phyloP scores from a whole-genome alignment of 768 basidiomycete genomes.

The Cytidiella melzeri region DNA sequence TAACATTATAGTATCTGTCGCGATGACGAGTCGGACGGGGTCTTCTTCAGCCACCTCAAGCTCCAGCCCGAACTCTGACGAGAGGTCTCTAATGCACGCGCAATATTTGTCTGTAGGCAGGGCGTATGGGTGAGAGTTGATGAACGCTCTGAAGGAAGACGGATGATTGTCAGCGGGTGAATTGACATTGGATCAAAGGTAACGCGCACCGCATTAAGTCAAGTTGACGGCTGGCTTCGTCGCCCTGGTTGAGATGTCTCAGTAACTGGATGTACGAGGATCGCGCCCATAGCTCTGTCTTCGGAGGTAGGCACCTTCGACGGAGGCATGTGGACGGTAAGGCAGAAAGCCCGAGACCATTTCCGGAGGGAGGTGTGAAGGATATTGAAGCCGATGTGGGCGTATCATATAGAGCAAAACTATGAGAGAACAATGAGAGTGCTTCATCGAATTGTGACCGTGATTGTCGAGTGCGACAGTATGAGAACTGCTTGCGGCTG shows the following conservation, averaged over 20 bases:
- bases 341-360: background rate
- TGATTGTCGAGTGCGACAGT: too few relatives aligned
- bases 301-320: slow-evolving; percentile 1
- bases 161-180: background rate
- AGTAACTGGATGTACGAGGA: slow-evolving; percentile 8
- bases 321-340: slow-evolving; percentile 1
- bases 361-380: background rate
- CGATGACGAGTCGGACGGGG: background rate
- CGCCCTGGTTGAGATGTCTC: background rate
- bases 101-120: slow-evolving; percentile 11
- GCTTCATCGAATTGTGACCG: slow-evolving; percentile 5
- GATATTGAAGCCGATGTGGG: background rate
- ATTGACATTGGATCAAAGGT: background rate
- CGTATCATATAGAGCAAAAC: slow-evolving; percentile 8
- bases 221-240: background rate
- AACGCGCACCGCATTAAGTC: slow-evolving; percentile 2
- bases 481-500: too few relatives aligned
- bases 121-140: slow-evolving; percentile 9
- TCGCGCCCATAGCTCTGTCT: slow-evolving; percentile 14
- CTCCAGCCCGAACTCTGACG: slow-evolving; percentile 3
- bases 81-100: slow-evolving; percentile 5
- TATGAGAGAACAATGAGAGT: slow-evolving; percentile 8
- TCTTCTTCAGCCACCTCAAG: background rate
- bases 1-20: background rate
- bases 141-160: slow-evolving; percentile 4